Base-by-base conservation (phyloP, 768 basidiomycete genomes). In the Nidularia pulvinata region DNA sequence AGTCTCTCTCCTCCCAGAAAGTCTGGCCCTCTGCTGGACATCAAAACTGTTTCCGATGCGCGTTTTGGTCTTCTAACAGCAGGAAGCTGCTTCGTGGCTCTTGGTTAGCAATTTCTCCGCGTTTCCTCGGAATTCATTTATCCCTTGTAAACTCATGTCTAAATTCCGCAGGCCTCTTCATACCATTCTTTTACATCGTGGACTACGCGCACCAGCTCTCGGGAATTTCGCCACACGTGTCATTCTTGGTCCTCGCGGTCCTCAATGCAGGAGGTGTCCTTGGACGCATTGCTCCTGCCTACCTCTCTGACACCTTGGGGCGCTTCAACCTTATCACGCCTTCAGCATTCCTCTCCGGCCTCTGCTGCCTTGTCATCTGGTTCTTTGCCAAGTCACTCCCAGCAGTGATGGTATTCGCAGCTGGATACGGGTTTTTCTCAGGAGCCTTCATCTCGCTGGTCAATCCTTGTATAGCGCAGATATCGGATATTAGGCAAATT, bases 111-210 rank as follows among this genome's bases (percentile, higher is more conserved):
- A 30, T 30, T 30, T 30, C 25, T 30, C 25, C 25, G 43, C 42
- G 46, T 43, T 39, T 44, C 35, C 36, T 33, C 7, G 4, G 30
- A 57, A 37, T 42, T 36, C 35, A 30, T 39, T 30, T 44, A 6
- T 22, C 9, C n/a, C 13, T 33, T 7, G 25, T 11, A n/a, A 6
- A 53, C 16, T 6, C 33, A 37, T 34, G 14, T 16, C 5, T 14
- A 13, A 16, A n/a, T 33, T 46, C 33, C 33, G 10, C 58, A 89
- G 88, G 87, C 30, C 69, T 89, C 4, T 90, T 88, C 68, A 84
- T 83, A 22, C 88, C 88, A 6, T 85, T 81, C 65, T 86, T 88
- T 63, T 91, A 83, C 70, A 82, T 91, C 50, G 79, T 82, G 19
- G 77, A 80, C 48, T 88, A 84, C 64, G 72, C 85, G 16, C 70